A percentile compares a stretch with the other conserved stretches of the same genome.
phyloP scores from a whole-genome alignment of 2,329 filamentous ascomycete species.

The Talaromyces islandicus region DNA sequence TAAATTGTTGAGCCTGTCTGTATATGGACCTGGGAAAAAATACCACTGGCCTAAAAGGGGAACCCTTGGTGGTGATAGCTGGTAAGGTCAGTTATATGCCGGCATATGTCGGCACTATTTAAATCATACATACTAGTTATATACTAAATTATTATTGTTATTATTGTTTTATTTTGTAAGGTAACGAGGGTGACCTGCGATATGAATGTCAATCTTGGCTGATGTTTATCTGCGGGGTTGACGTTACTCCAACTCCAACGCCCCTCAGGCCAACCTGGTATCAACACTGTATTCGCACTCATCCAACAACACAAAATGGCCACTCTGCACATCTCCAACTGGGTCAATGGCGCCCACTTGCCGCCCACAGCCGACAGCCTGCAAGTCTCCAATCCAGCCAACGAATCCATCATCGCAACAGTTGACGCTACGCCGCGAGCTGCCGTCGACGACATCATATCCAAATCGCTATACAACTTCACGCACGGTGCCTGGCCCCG shows the following conservation, averaged over 20 bases:
- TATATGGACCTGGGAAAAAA: no score
- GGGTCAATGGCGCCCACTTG: slow-evolving; percentile 22
- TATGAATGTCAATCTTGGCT: neutral
- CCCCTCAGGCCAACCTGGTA: neutral
- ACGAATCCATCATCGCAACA: slow-evolving; percentile 22
- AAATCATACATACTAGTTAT: no score
- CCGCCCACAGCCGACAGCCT: slow-evolving; percentile 14
- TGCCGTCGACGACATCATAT: slow-evolving; percentile 48
- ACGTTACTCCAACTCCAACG: neutral
- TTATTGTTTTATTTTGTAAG: no score
- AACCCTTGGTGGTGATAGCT: no score
- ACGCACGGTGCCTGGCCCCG: slow-evolving; percentile 52
- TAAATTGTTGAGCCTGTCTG: neutral
- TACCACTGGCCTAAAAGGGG: no score
- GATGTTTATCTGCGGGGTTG: neutral
- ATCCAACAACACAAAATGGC: neutral
- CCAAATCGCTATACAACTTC: slow-evolving; percentile 31
- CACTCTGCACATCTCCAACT: slow-evolving; percentile 21
- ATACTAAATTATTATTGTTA: no score
- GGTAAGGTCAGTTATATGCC: no score
- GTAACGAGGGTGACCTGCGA: no score
- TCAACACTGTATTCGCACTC: no score
- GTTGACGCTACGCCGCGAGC: slow-evolving; percentile 53
- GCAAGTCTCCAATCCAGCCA: slow-evolving; percentile 25
- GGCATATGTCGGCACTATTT: no score